phyloP scores from a whole-genome alignment of 352 stramenopile genomes.

The Pythium rishiriense region DNA sequence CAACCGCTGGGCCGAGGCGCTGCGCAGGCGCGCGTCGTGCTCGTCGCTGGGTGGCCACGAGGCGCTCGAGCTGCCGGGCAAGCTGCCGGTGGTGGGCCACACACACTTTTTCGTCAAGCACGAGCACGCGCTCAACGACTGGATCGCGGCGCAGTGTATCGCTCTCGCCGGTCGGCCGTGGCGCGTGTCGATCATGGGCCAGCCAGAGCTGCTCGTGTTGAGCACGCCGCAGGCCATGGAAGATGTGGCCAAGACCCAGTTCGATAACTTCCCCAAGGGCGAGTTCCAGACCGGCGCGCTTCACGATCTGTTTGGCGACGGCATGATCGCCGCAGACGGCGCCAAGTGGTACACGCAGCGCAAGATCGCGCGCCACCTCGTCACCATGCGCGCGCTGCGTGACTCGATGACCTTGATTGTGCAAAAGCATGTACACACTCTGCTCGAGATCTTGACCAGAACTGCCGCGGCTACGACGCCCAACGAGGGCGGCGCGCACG shows the following conservation, averaged over 20 bases:
- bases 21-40: slow-evolving; percentile 9
- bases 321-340: slow-evolving; percentile 31
- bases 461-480: neutral
- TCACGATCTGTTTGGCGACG: slow-evolving; percentile 49
- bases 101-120: slow-evolving; percentile 31
- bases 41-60: slow-evolving; percentile 17
- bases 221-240: slow-evolving; percentile 35
- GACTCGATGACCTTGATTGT: slow-evolving; percentile 28
- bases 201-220: slow-evolving; percentile 35
- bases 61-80: slow-evolving; percentile 23
- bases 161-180: slow-evolving; percentile 27
- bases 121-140: slow-evolving; percentile 36
- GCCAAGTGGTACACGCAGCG: slow-evolving; percentile 31
- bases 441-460: slow-evolving; percentile 23
- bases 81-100: slow-evolving; percentile 26
- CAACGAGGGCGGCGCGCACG: neutral
- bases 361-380: slow-evolving; percentile 31
- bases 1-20: slow-evolving; percentile 4
- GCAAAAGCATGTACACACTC: slow-evolving; percentile 26
- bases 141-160: slow-evolving; percentile 34
- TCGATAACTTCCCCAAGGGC: slow-evolving; percentile 69
- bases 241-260: slow-evolving; percentile 53
- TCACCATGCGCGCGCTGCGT: slow-evolving; percentile 31
- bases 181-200: slow-evolving; percentile 34
- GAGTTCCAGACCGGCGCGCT: slow-evolving; percentile 33